Evolutionary conservation across 768 basidiomycete genomes (phyloP), one percentile per base, ranked within the genome.

Genomic region (Mycena indigotica): DNA sequence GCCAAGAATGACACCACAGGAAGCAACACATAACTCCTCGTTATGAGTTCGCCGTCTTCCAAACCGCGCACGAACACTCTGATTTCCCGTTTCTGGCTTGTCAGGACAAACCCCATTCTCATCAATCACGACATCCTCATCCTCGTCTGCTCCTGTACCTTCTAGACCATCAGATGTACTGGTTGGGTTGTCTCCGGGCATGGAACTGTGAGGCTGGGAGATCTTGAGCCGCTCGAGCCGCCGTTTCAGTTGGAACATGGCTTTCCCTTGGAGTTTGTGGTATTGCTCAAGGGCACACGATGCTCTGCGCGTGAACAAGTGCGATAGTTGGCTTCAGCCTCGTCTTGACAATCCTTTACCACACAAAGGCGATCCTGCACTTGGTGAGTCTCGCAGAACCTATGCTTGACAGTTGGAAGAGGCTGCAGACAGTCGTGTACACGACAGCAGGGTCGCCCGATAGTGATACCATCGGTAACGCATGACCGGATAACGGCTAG

Each of bases 1-100:
- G 0, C 65, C 72, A 23, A 67, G 38, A 28, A 73, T 71, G 8
- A 75, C 61, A 1, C 74, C 73, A 65, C 75, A 76, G 0, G 70
- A 66, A 1, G 23, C 50, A 17, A 75, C 72, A 62, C 63, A 65
- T 1, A 73, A 61, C 52, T 74, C 58, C 32, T 75, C 70, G 46
- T 75, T 77, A 53, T 75, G 72, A 2, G 73, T 75, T 0, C 70
- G 55, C 17, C 57, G 40, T 10, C 68, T 56, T 0, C 69, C 65
- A 63, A 75, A 74, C 1, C 58, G 64, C 10, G 72, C 70, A 5
- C 63, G 56, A 1, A 68, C 24, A 19, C 51, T 66, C 5, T 61
- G 24, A 45, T 70, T 71, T 2, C 70, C 69, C 2, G 48, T 46
- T 16, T 58, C 55, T 4, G 67, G 57, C 59, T 72, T 71, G 1